Conservation (phyloP, 805 yeast species). For the Groenewaldozyma salmanticensis region DNA sequence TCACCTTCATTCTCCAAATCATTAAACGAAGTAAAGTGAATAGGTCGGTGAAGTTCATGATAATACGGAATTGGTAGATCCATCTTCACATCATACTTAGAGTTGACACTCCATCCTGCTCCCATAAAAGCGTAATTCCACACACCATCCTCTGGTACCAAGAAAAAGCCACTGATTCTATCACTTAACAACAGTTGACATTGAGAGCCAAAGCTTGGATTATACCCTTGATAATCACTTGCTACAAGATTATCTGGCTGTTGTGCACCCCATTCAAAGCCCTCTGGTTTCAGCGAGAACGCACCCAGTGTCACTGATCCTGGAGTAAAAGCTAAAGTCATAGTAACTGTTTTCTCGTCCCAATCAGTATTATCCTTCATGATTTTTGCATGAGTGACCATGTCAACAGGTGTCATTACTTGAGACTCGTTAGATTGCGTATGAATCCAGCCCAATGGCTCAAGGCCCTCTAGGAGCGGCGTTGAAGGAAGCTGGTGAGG, state of each 20-base stretch:
- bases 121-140: constrained; percentile 94
- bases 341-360: constrained; percentile 36
- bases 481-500: constrained; percentile 33
- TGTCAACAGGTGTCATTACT: constrained; percentile 59
- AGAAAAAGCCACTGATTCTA: constrained; percentile 65
- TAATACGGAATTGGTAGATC: constrained; percentile 79
- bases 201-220: constrained; percentile 45
- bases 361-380: constrained; percentile 23
- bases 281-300: constrained; percentile 50
- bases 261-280: constrained; percentile 65
- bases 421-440: constrained; percentile 63
- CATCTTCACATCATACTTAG: constrained; percentile 52
- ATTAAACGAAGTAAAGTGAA: constrained; percentile 70
- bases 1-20: constrained; percentile 39
- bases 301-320: constrained; percentile 78
- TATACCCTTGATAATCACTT: constrained; percentile 57
- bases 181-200: constrained; percentile 69
- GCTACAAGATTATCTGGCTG: constrained; percentile 43
- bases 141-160: constrained; percentile 72
- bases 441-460: constrained; percentile 91
- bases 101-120: constrained; percentile 63
- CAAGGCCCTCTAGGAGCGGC: constrained; percentile 44
- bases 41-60: constrained; percentile 79
- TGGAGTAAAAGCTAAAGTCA: constrained; percentile 64
- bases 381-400: constrained; percentile 45